Percentiles rank a stretch among this genome's conserved stretches.
phyloP scores from a whole-genome alignment of 495 filamentous ascomycete species.

The Pyrenopolyporus hunteri region DNA sequence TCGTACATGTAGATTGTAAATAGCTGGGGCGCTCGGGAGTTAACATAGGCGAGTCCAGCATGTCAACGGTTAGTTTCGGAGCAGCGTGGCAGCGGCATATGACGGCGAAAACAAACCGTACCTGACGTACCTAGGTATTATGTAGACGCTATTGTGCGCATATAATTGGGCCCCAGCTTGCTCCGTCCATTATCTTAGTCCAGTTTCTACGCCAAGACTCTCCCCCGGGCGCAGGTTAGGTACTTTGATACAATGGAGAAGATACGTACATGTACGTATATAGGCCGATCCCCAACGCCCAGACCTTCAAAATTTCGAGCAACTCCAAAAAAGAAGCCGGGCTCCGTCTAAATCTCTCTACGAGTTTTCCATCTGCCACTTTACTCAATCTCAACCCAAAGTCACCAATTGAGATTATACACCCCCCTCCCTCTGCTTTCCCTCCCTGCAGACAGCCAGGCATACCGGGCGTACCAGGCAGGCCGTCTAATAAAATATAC shows the following conservation, averaged over 20 bases:
- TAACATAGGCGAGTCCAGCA: too few relatives aligned
- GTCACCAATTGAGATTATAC: constrained; percentile 35
- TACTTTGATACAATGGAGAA: neutral
- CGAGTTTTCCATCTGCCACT: constrained; percentile 7
- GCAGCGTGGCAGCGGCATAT: neutral
- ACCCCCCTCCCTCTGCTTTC: neutral
- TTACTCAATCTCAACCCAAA: constrained; percentile 17
- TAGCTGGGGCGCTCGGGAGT: too few relatives aligned
- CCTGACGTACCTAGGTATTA: too few relatives aligned
- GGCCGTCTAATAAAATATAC: neutral
- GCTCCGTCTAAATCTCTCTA: constrained; percentile 10
- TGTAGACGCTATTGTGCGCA: too few relatives aligned
- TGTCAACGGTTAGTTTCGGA: too few relatives aligned
- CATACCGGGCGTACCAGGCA: constrained; percentile 9
- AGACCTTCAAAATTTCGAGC: constrained; percentile 35
- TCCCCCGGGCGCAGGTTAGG: too few relatives aligned
- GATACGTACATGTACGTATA: neutral
- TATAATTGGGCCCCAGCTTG: too few relatives aligned
- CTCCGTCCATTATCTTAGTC: too few relatives aligned
- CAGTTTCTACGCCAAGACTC: too few relatives aligned
- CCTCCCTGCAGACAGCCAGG: constrained; percentile 35
- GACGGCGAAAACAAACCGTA: constrained; percentile 21
- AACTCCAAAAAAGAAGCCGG: constrained; percentile 23
- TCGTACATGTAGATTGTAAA: too few relatives aligned
- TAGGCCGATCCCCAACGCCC: constrained; percentile 18